Conservation (phyloP, 768 basidiomycete species). For the Rhodotorula graminis region DNA sequence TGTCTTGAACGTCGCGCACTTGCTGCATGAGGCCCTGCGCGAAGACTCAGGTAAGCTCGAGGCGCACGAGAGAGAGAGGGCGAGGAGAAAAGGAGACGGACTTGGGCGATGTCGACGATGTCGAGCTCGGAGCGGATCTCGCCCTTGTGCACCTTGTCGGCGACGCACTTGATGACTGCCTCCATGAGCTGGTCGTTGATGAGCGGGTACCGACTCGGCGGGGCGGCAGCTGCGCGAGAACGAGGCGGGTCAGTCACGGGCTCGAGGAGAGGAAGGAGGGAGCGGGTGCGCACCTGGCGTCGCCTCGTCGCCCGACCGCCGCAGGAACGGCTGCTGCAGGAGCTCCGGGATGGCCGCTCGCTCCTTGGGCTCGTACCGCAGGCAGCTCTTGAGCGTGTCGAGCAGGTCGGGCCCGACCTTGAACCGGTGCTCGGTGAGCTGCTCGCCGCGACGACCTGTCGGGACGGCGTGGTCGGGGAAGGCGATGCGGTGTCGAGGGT, state of each 20-base stretch:
- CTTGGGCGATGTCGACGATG: not conserved
- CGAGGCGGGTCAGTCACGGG: not conserved
- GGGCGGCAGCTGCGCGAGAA: not conserved
- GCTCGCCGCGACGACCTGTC: constrained; percentile 51
- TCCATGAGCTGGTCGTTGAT: constrained; percentile 13
- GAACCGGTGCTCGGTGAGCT: constrained; percentile 63
- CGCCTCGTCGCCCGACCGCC: constrained; percentile 25
- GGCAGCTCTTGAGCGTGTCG: constrained; percentile 72
- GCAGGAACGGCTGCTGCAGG: constrained; percentile 48
- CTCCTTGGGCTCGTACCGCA: constrained; percentile 72
- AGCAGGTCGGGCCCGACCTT: constrained; percentile 73
- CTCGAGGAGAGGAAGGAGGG: too few relatives aligned
- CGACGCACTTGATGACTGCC: constrained; percentile 6
- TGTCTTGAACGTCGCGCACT: constrained; percentile 1
- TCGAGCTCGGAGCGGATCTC: constrained; percentile 6
- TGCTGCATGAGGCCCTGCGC: constrained; percentile 2
- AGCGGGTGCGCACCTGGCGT: not conserved
- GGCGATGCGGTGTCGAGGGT: constrained; percentile 67
- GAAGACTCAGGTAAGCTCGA: too few relatives aligned
- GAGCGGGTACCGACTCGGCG: not conserved
- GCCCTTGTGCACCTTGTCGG: constrained; percentile 13
- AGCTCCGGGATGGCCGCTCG: constrained; percentile 82
- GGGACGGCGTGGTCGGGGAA: constrained; percentile 67
- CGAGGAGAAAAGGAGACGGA: not conserved
- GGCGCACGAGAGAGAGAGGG: not conserved